Evolutionary conservation across 163 green algal genomes (phyloP).

Genomic region (Chlamydomonas reinhardtii): DNA sequence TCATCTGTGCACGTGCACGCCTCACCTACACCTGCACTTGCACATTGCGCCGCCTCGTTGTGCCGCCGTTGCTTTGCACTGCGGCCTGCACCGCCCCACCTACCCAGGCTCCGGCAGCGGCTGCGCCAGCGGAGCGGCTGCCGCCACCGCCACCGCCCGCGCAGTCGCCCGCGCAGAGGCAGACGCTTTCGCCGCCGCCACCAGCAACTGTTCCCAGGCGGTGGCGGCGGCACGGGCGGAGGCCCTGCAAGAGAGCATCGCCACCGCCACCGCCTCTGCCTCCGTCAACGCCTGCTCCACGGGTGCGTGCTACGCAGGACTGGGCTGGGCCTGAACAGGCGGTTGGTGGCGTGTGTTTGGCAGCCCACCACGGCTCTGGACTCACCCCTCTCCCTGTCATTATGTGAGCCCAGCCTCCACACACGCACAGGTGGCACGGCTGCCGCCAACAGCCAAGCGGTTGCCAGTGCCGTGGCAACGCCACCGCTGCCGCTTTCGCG

Average conservation of each 20-base stretch:
- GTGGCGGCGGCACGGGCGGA: conserved; percentile 10
- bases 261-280: conserved; percentile 45
- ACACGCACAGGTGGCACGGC: conserved; percentile 21
- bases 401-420: too few species aligned
- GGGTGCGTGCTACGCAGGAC: neutral
- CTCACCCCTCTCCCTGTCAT: too few species aligned
- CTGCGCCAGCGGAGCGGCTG: conserved; percentile 44
- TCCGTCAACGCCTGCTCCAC: conserved; percentile 46
- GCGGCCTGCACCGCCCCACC: too few species aligned
- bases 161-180: conserved; percentile 35
- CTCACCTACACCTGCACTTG: too few species aligned
- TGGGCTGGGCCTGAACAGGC: too few species aligned
- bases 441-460: conserved; percentile 15
- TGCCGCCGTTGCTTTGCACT: too few species aligned
- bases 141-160: conserved; percentile 34
- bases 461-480: conserved; percentile 43
- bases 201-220: conserved; percentile 42
- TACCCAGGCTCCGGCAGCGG: conserved; percentile 39
- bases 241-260: conserved; percentile 32
- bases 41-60: too few species aligned
- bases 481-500: conserved; percentile 50
- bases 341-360: too few species aligned
- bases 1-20: too few species aligned
- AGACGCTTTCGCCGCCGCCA: conserved; percentile 41
- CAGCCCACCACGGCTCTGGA: neutral